These are phyloP conservation scores for Rubia peregrina DNA, from an alignment of 305 asterid genomes.

Conservation along the genomic window DNA sequence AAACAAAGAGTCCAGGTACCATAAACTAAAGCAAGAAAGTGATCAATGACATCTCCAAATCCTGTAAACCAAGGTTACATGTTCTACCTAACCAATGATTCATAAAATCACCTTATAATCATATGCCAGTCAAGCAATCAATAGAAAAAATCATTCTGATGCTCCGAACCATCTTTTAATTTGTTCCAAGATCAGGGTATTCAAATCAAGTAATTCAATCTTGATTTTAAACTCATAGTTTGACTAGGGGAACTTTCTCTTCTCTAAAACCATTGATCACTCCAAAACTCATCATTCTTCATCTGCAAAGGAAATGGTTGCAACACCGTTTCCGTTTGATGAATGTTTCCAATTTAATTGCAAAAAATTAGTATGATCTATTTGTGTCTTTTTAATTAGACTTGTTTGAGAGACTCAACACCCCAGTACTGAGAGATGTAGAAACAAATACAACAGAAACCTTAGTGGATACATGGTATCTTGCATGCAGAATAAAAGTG, in stretches of 20 bases:
- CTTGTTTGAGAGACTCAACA: constrained; percentile 67
- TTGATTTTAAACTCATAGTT: background rate
- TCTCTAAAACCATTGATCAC: background rate
- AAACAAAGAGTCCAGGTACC: constrained; percentile 17
- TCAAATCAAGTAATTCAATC: too few relatives aligned
- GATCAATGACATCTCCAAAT: background rate
- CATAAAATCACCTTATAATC: background rate
- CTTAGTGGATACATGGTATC: constrained; percentile 73
- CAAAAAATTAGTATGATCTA: background rate
- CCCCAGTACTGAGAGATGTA: constrained; percentile 52
- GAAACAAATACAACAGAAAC: constrained; percentile 79
- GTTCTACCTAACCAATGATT: background rate
- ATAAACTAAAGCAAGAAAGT: background rate
- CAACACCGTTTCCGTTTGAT: background rate
- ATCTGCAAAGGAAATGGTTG: background rate
- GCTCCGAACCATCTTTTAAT: too few relatives aligned
- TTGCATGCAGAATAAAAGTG: constrained; percentile 23
- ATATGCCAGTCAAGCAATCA: background rate
- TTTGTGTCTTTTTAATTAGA: constrained; percentile 25
- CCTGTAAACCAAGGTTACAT: background rate
- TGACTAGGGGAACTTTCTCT: background rate
- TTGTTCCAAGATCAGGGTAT: too few relatives aligned
- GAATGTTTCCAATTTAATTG: background rate
- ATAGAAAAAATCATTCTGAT: background rate
- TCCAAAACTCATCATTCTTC: background rate